phyloP scores from a whole-genome alignment of 306 rosid species.

The Gleditsia sinensis region DNA sequence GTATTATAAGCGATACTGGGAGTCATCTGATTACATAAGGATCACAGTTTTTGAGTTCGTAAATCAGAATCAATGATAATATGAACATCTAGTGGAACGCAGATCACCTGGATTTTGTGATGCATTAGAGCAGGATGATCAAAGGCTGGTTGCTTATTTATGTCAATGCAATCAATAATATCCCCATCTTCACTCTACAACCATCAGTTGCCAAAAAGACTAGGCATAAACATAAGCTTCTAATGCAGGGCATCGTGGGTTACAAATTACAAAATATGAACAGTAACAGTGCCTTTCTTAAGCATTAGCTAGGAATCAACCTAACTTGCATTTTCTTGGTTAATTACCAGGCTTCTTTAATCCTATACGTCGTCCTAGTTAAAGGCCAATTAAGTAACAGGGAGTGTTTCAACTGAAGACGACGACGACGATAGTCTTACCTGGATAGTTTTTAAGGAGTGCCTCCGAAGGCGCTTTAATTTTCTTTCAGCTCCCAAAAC shows the following conservation, averaged over 20 bases:
- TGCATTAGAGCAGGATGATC: slow-evolving; percentile 61
- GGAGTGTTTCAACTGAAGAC: neutral
- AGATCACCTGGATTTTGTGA: slow-evolving; percentile 63
- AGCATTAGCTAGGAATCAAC: no score
- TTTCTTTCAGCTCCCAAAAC: slow-evolving; percentile 53
- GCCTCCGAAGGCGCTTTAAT: slow-evolving; percentile 48
- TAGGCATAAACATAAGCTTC: slow-evolving; percentile 2
- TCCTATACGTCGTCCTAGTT: no score
- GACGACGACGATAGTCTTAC: slow-evolving; percentile 28
- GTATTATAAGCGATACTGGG: slow-evolving; percentile 47
- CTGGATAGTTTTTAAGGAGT: slow-evolving; percentile 54
- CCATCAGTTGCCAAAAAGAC: neutral
- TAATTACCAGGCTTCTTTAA: no score
- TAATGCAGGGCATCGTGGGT: neutral
- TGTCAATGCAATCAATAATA: slow-evolving; percentile 58
- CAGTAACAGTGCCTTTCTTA: no score
- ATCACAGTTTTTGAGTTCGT: neutral
- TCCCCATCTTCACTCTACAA: slow-evolving; percentile 73
- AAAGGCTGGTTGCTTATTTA: slow-evolving; percentile 63
- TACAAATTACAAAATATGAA: no score
- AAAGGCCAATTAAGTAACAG: no score
- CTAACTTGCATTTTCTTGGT: neutral
- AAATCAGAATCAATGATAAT: neutral
- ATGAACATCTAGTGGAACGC: neutral
- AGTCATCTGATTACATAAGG: slow-evolving; percentile 45